A percentile compares a stretch with the other conserved stretches of the same genome.
These are phyloP conservation scores for Epichloe scottii DNA, from an alignment of 2,329 filamentous ascomycete species.

Conservation along the genomic window DNA sequence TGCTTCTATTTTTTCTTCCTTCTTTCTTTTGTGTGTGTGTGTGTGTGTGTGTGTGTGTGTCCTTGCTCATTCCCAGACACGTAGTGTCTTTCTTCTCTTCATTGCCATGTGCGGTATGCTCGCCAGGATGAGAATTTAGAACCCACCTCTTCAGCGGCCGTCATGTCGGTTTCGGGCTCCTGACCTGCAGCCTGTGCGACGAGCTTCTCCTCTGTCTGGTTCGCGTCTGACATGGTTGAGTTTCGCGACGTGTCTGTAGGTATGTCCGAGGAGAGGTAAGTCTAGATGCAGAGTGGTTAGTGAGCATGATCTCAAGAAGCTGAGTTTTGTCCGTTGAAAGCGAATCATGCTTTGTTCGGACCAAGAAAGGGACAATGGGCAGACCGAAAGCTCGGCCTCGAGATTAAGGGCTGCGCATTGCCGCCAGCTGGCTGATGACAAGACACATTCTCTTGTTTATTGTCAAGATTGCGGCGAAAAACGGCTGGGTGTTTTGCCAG, in stretches of 20 bases:
- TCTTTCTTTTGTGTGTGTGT: neutral
- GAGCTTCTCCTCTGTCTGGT: slow-evolving; percentile 4
- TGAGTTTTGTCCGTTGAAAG: neutral
- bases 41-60: neutral
- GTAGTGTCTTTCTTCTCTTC: neutral
- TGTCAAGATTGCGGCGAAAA: neutral
- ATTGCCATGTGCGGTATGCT: neutral
- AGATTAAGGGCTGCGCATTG: neutral
- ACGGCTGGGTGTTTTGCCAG: neutral
- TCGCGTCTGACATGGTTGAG: slow-evolving; percentile 5
- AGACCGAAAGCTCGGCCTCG: no score
- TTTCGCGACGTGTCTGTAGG: neutral
- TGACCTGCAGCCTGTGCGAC: slow-evolving; percentile 3
- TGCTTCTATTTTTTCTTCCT: neutral
- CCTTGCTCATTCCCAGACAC: neutral
- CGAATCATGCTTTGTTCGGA: neutral
- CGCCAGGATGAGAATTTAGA: slow-evolving; percentile 1
- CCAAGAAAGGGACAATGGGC: neutral
- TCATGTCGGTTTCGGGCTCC: slow-evolving; percentile 7
- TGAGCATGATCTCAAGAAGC: neutral
- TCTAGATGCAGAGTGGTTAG: neutral
- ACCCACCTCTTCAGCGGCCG: slow-evolving; percentile 10
- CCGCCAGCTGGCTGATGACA: neutral
- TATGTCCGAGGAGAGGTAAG: neutral
- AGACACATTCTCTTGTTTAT: neutral